Percentiles rank a stretch among this genome's conserved stretches.
Evolutionary conservation across 306 rosid genomes (phyloP).

Genomic region (Sechiopsis laciniata): DNA sequence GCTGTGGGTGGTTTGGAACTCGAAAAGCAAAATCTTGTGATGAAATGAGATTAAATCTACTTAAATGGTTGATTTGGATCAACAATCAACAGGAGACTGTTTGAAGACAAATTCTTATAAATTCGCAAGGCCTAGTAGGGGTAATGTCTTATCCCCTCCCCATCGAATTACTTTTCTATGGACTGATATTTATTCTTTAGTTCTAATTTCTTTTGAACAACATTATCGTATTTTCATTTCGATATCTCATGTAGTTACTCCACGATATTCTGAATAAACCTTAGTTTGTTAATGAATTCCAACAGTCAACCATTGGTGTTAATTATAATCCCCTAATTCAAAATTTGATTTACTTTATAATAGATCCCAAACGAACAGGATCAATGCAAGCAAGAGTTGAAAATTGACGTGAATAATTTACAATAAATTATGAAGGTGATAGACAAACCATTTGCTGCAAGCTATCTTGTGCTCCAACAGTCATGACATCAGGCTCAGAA

Average conservation of each 20-base stretch:
- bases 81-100: too few relatives aligned
- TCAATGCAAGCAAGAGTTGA: conserved; percentile 12
- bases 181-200: not conserved
- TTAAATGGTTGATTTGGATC: too few relatives aligned
- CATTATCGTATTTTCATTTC: not conserved
- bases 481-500: conserved; percentile 64
- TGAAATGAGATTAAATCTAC: too few relatives aligned
- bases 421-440: not conserved
- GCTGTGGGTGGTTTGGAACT: too few relatives aligned
- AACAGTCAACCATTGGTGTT: not conserved
- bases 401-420: conserved; percentile 10
- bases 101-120: too few relatives aligned
- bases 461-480: conserved; percentile 78
- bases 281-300: not conserved
- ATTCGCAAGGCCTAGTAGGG: too few relatives aligned
- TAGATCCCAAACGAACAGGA: not conserved
- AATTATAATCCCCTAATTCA: not conserved
- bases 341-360: not conserved
- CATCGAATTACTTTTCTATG: not conserved
- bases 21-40: too few relatives aligned
- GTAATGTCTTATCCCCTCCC: not conserved
- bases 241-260: not conserved
- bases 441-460: conserved; percentile 91
- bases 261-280: not conserved
- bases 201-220: not conserved